Conservation (phyloP, 139 green algal species). For the Pseudopediastrum boryanum region DNA sequence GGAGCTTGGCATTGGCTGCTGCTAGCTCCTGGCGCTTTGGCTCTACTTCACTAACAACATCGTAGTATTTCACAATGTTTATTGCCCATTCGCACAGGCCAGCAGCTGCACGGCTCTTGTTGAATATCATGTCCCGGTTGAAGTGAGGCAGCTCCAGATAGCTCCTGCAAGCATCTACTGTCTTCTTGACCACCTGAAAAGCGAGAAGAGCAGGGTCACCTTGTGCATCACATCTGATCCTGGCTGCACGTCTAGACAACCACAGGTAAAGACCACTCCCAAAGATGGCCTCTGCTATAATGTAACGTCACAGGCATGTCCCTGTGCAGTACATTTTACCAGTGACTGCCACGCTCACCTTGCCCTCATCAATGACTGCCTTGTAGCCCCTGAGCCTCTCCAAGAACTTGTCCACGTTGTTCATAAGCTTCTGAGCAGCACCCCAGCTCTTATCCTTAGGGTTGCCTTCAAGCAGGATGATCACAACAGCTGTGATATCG, state of each 20-base stretch:
- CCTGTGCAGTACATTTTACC: neutral
- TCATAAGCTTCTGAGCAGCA: constrained; percentile 87
- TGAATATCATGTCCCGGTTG: constrained; percentile 84
- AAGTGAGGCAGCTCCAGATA: constrained; percentile 88
- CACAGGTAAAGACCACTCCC: too few species aligned
- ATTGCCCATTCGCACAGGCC: constrained; percentile 90
- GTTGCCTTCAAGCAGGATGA: constrained; percentile 88
- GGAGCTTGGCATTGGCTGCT: constrained; percentile 82
- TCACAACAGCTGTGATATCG: constrained; percentile 86
- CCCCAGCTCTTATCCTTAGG: constrained; percentile 89
- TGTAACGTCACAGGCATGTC: too few species aligned
- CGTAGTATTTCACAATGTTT: constrained; percentile 93
- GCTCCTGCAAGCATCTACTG: constrained; percentile 71
- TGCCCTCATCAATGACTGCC: constrained; percentile 81
- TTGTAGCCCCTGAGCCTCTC: constrained; percentile 89
- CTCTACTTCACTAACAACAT: constrained; percentile 84
- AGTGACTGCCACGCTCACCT: too few species aligned
- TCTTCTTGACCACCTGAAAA: constrained; percentile 67
- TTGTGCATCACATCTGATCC: neutral
- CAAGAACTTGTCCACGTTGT: constrained; percentile 90
- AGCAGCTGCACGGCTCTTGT: constrained; percentile 87
- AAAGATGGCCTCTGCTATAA: too few species aligned
- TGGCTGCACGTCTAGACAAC: neutral
- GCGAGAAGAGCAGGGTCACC: neutral
- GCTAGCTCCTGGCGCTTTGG: constrained; percentile 86